Percentiles rank a stretch among this genome's conserved stretches.
Evolutionary conservation across 2,329 filamentous ascomycete species (phyloP).

Genomic region (Pseudophaeomoniella oleicola): DNA sequence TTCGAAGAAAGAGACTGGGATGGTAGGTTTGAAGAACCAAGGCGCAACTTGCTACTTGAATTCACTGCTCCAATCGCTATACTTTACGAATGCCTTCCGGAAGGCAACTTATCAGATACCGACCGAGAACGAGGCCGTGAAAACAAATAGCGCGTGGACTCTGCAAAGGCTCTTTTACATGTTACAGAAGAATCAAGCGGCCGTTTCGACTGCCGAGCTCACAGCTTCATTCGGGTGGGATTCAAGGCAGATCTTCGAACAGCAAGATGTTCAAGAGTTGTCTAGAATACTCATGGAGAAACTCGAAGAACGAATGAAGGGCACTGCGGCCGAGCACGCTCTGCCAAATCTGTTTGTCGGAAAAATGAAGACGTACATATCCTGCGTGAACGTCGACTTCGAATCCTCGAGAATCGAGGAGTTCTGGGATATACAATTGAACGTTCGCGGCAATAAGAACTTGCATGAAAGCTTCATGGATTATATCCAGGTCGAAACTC

Average conservation of each 20-base stretch:
- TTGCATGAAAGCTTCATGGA: slow-evolving; percentile 90
- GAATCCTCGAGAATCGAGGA: slow-evolving; percentile 92
- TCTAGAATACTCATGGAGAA: slow-evolving; percentile 95
- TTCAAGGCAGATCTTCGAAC: slow-evolving; percentile 92
- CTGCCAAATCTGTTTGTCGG: slow-evolving; percentile 86
- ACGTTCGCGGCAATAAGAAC: slow-evolving; percentile 86
- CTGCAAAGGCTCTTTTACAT: slow-evolving; percentile 90
- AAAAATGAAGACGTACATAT: slow-evolving; percentile 97
- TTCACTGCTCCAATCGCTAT: slow-evolving; percentile 69
- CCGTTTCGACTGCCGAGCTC: slow-evolving; percentile 82
- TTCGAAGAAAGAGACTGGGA: slow-evolving; percentile 97
- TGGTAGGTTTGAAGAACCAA: slow-evolving; percentile 92
- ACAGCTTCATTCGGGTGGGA: slow-evolving; percentile 98
- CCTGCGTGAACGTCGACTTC: slow-evolving; percentile 95
- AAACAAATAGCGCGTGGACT: slow-evolving; percentile 81
- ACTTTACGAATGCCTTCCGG: slow-evolving; percentile 83
- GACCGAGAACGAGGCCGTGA: slow-evolving; percentile 67
- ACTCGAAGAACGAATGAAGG: slow-evolving; percentile 97
- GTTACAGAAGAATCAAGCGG: slow-evolving; percentile 68
- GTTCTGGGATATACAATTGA: slow-evolving; percentile 98
- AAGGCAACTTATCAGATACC: slow-evolving; percentile 98
- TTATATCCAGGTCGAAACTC: slow-evolving; percentile 90
- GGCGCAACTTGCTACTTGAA: slow-evolving; percentile 86
- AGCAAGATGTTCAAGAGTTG: slow-evolving; percentile 95
- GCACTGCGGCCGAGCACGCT: slow-evolving; percentile 77